Evolutionary conservation across 2,329 filamentous ascomycete species (phyloP), one percentile per base, ranked within the genome.

Genomic region (Paecilomyces niveus): DNA sequence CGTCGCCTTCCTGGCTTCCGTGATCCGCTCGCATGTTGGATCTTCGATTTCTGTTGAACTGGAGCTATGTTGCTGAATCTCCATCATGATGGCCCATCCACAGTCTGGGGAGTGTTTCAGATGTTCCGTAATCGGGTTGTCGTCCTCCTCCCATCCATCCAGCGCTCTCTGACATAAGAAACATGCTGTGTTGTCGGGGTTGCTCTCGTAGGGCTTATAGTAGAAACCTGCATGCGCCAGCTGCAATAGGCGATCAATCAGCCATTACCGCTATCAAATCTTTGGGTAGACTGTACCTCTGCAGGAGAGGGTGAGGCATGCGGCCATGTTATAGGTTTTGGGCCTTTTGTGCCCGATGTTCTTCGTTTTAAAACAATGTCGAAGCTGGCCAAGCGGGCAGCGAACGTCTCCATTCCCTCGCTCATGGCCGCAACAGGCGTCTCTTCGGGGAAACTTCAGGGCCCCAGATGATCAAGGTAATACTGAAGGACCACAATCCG

Each of bases 201-300:
- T 89, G 53, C 85, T 82, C 55, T 84, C 80, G 13, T 84, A 85
- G 1, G 94, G 93, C 61, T 87, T 84, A 76, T 90, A 97, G 76
- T 88, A 94, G 77, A 99, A 96, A 39, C 94, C 94, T 58, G 94
- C 93, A 69, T 85, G 86, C 3, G 94, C 93, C 67, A 99, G 87
- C 89, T 96, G 70, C 52, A 54, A 50, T 33, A 54, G 11, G 39
- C 45, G 55, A 54, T 62, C 54, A 66, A 58, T 51, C 10, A 59
- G 22, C 32, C 32, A 45, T 39, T 58, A 56, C 67, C 35, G 68
- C 63, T 55, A 61, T 29, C n/a, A 24, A 49, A 18, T 11, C 1
- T 18, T 6, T 39, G 54, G 26, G 56, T 68, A 57, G 68, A 29
- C 51, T 72, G 69, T 77, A 90, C 89, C 63, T 88, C 83, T 64